Percentiles rank a stretch among this genome's conserved stretches.
Evolutionary conservation across 2,329 filamentous ascomycete genomes (phyloP).

Genomic region (Scedosporium minutisporum): DNA sequence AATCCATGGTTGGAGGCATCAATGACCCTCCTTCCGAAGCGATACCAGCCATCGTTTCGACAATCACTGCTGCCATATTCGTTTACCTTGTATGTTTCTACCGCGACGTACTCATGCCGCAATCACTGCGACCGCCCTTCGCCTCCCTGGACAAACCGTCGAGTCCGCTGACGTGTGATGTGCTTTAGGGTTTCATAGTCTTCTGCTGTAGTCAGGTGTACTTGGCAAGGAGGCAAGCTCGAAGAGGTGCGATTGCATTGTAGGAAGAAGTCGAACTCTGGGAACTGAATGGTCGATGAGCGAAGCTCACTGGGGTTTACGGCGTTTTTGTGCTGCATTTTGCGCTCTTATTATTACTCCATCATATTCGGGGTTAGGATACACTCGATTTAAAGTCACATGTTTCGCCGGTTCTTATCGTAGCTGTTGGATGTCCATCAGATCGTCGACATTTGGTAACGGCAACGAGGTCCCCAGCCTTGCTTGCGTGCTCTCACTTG

Average conservation of each 20-base stretch:
- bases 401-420: too few species aligned
- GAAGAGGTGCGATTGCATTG: slow-evolving; percentile 75
- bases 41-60: slow-evolving; percentile 67
- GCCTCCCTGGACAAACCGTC: neutral
- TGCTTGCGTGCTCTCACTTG: too few species aligned
- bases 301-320: neutral
- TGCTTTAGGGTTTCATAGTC: slow-evolving; percentile 65
- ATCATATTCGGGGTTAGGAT: too few species aligned
- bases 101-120: neutral
- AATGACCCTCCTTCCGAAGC: slow-evolving; percentile 61
- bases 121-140: neutral
- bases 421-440: too few species aligned
- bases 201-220: slow-evolving; percentile 87
- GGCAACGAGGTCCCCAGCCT: too few species aligned
- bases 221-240: slow-evolving; percentile 72
- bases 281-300: neutral
- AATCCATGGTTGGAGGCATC: slow-evolving; percentile 69
- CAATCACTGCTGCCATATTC: slow-evolving; percentile 77
- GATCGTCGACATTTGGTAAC: too few species aligned
- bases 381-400: too few species aligned
- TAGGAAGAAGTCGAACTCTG: slow-evolving; percentile 15
- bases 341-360: neutral
- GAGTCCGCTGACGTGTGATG: neutral
- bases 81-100: slow-evolving; percentile 66
- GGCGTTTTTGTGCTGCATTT: neutral